A percentile compares a stretch with the other conserved stretches of the same genome.
phyloP scores from a whole-genome alignment of 768 basidiomycete genomes.

The Coprinopsis cinerea region DNA sequence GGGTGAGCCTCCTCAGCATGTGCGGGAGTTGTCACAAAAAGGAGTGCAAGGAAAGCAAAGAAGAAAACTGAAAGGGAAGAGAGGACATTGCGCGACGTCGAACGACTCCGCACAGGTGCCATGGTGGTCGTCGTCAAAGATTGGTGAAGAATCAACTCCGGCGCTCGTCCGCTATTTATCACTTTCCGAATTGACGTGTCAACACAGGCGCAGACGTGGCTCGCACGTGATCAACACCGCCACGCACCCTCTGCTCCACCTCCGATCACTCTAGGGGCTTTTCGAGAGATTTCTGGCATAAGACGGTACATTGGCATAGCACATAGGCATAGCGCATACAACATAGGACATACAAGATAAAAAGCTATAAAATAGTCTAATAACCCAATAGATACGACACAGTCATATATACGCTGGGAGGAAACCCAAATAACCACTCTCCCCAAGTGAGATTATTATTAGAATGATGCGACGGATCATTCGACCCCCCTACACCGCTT shows the following conservation, averaged over 20 bases:
- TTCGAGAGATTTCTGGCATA: too few species aligned
- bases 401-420: background rate
- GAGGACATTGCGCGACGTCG: slow-evolving; percentile 48
- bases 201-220: slow-evolving; percentile 36
- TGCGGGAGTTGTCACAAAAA: slow-evolving; percentile 63
- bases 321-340: too few species aligned
- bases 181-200: slow-evolving; percentile 29
- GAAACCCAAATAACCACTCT: slow-evolving; percentile 5
- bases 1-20: slow-evolving; percentile 61
- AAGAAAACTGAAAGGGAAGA: slow-evolving; percentile 58
- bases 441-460: background rate
- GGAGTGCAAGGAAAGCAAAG: slow-evolving; percentile 62
- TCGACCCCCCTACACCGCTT: too few species aligned
- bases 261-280: background rate
- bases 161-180: slow-evolving; percentile 19
- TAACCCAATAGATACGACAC: background rate
- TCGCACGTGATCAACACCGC: slow-evolving; percentile 16
- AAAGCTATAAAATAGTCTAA: background rate
- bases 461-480: background rate
- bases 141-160: slow-evolving; percentile 22
- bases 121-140: slow-evolving; percentile 30
- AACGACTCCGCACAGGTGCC: slow-evolving; percentile 43
- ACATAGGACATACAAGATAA: background rate
- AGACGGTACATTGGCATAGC: too few species aligned
- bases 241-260: slow-evolving; percentile 5